Evolutionary conservation across 2,329 filamentous ascomycete genomes (phyloP).

Genomic region (Lecanicillium sp.): DNA sequence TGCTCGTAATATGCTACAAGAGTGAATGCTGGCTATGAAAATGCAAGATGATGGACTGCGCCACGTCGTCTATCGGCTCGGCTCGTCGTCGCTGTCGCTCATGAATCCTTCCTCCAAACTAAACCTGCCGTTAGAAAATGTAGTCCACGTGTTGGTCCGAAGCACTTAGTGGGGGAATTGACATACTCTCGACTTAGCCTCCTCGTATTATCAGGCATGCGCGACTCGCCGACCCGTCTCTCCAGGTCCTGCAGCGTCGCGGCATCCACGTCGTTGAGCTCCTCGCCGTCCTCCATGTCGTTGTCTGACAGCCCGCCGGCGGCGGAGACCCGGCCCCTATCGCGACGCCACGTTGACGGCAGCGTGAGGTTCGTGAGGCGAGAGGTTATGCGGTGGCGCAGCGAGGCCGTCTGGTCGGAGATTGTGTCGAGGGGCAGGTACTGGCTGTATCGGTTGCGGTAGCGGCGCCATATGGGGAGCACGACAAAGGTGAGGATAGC

Average conservation of each 20-base stretch:
- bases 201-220: constrained; percentile 40
- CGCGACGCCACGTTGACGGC: constrained; percentile 41
- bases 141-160: too few species aligned
- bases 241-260: constrained; percentile 35
- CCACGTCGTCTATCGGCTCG: constrained; percentile 6
- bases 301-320: constrained; percentile 35
- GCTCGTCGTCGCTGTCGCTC: constrained; percentile 35
- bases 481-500: constrained; percentile 57
- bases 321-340: constrained; percentile 32
- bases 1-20: neutral
- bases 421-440: constrained; percentile 64
- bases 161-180: too few species aligned
- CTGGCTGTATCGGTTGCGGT: constrained; percentile 63
- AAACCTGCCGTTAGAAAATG: neutral
- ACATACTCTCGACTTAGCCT: constrained; percentile 68
- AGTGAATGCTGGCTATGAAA: constrained; percentile 9
- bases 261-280: constrained; percentile 53
- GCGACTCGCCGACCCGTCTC: constrained; percentile 21
- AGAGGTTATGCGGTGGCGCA: constrained; percentile 41
- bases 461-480: constrained; percentile 61
- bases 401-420: constrained; percentile 46
- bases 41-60: constrained; percentile 9
- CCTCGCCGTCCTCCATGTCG: constrained; percentile 60
- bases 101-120: constrained; percentile 35
- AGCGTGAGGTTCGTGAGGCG: constrained; percentile 22